phyloP scores from a whole-genome alignment of 495 filamentous ascomycete species.

The Pyrenula massariospora region DNA sequence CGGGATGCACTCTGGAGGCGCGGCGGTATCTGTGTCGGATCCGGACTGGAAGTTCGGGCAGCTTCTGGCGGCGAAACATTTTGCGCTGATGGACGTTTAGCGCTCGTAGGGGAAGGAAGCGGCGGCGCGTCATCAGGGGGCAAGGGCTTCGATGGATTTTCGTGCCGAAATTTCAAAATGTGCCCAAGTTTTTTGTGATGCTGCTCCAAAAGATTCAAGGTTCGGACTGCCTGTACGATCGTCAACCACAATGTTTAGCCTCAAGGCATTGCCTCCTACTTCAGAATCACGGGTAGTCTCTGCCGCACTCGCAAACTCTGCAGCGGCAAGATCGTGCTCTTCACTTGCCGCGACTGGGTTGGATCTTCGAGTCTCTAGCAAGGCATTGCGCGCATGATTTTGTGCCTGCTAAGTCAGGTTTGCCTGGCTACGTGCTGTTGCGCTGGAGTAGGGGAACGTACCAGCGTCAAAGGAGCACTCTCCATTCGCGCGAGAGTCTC shows the following conservation, averaged over 20 bases:
- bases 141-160: constrained; percentile 32
- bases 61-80: constrained; percentile 12
- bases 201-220: constrained; percentile 69
- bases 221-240: constrained; percentile 54
- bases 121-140: constrained; percentile 4
- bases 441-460: constrained; percentile 14
- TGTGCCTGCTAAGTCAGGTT: constrained; percentile 53
- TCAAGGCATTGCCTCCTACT: constrained; percentile 22
- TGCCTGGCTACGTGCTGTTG: too few species aligned
- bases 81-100: constrained; percentile 16
- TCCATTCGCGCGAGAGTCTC: constrained; percentile 49
- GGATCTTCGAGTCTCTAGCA: constrained; percentile 61
- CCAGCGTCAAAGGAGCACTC: constrained; percentile 45
- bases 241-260: constrained; percentile 3
- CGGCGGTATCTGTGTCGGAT: constrained; percentile 23
- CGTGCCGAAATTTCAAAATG: constrained; percentile 59
- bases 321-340: constrained; percentile 81
- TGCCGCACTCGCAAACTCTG: constrained; percentile 76
- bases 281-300: constrained; percentile 65
- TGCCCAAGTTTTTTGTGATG: constrained; percentile 74
- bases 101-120: constrained; percentile 5
- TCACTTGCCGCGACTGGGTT: constrained; percentile 71
- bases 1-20: constrained; percentile 30
- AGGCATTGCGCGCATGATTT: constrained; percentile 72
- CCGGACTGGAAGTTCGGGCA: constrained; percentile 8